A percentile compares a stretch with the other conserved stretches of the same genome.
Evolutionary conservation across 495 filamentous ascomycete genomes (phyloP).

Genomic region (Podospora australis): DNA sequence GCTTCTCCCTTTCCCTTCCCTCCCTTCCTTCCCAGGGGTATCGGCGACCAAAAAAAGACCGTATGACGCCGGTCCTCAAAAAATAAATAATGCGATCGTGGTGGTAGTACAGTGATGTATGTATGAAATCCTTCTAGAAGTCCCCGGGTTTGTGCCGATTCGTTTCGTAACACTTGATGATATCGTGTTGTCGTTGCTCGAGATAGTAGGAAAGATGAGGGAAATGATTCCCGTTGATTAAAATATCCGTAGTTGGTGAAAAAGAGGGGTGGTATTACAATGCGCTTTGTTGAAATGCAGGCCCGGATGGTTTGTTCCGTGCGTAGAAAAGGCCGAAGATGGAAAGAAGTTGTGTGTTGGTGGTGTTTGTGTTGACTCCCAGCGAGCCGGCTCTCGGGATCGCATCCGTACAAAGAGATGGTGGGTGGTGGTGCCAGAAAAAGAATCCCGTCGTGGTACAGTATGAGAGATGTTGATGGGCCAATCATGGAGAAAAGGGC

Average conservation of each 20-base stretch:
- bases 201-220: slow-evolving; percentile 8
- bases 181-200: slow-evolving; percentile 14
- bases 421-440: slow-evolving; percentile 7
- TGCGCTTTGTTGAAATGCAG: slow-evolving; percentile 1
- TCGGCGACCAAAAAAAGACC: slow-evolving; percentile 18
- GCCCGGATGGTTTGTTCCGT: slow-evolving; percentile 4
- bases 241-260: slow-evolving; percentile 19
- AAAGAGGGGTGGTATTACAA: slow-evolving; percentile 25
- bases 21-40: slow-evolving; percentile 11
- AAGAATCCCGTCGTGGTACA: neutral
- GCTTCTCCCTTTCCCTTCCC: neutral
- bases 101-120: slow-evolving; percentile 17
- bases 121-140: slow-evolving; percentile 14
- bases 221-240: slow-evolving; percentile 20
- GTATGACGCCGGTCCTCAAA: slow-evolving; percentile 18
- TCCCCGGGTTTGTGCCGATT: slow-evolving; percentile 8
- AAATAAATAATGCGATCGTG: slow-evolving; percentile 2
- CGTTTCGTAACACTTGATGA: slow-evolving; percentile 15
- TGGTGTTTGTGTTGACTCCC: slow-evolving; percentile 1
- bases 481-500: slow-evolving; percentile 7
- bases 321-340: slow-evolving; percentile 9
- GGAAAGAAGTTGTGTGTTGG: neutral
- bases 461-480: slow-evolving; percentile 6
- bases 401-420: slow-evolving; percentile 11
- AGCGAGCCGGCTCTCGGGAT: slow-evolving; percentile 22